Evolutionary conservation across 306 rosid species (phyloP).

Genomic region (Quercus bicolor): DNA sequence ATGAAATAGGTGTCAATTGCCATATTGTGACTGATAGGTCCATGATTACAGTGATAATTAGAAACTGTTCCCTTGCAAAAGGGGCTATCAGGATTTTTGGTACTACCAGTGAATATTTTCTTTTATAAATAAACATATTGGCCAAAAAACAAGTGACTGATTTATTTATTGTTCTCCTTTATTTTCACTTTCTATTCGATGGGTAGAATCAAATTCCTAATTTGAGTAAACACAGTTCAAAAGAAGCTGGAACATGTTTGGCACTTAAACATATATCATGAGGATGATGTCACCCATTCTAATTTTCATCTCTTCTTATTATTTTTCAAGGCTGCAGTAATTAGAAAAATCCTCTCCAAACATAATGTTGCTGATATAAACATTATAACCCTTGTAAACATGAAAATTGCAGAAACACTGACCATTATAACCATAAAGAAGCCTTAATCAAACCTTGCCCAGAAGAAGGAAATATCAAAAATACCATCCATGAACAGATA

Average conservation of each 20-base stretch:
- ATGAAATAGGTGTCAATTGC: background rate
- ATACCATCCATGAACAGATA: too few relatives aligned
- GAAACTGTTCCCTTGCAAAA: background rate
- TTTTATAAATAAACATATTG: background rate
- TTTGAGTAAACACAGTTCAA: constrained; percentile 5
- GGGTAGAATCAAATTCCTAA: background rate
- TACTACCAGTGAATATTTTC: background rate
- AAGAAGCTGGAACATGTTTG: constrained; percentile 1
- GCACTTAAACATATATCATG: background rate
- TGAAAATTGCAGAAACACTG: background rate
- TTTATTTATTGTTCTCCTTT: background rate
- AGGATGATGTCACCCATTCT: background rate
- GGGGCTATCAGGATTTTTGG: background rate
- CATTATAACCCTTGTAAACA: background rate
- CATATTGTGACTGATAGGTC: background rate
- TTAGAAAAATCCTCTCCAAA: background rate
- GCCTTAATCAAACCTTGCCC: background rate
- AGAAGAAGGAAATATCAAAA: too few relatives aligned
- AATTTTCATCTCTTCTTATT: background rate
- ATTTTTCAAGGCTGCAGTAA: background rate
- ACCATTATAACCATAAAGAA: background rate
- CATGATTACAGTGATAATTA: background rate
- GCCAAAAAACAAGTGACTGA: background rate
- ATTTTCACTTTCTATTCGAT: background rate
- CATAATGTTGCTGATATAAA: background rate